Percentiles rank a stretch among this genome's conserved stretches.
phyloP scores from a whole-genome alignment of 2,329 filamentous ascomycete genomes.

The Hypoxylon sp. region DNA sequence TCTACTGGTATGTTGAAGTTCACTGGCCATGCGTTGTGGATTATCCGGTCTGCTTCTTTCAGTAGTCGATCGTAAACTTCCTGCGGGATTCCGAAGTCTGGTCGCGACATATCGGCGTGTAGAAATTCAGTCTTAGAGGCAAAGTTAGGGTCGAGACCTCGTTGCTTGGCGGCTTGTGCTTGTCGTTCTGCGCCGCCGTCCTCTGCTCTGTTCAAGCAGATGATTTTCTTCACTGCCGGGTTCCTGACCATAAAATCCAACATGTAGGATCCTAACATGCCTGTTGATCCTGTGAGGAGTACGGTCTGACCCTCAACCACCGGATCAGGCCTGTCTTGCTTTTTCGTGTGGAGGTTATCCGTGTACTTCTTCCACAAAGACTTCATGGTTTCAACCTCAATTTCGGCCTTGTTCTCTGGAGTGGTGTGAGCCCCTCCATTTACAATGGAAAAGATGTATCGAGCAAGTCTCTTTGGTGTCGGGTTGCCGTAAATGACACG shows the following conservation, averaged over 20 bases:
- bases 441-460: constrained; percentile 46
- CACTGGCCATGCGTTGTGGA: constrained; percentile 66
- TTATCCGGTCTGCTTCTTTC: constrained; percentile 53
- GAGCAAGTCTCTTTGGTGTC: constrained; percentile 47
- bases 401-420: constrained; percentile 8
- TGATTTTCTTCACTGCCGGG: constrained; percentile 51
- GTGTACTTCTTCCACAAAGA: constrained; percentile 50
- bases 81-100: constrained; percentile 57
- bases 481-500: constrained; percentile 53
- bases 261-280: constrained; percentile 58
- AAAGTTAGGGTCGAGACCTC: constrained; percentile 50
- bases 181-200: constrained; percentile 54
- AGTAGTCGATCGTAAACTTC: constrained; percentile 50
- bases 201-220: constrained; percentile 58
- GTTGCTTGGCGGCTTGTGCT: constrained; percentile 45
- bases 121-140: constrained; percentile 56
- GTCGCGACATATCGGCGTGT: constrained; percentile 57
- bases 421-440: constrained; percentile 18
- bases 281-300: constrained; percentile 59
- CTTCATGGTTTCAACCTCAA: constrained; percentile 47
- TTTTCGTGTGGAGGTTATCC: constrained; percentile 40
- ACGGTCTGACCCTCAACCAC: constrained; percentile 51
- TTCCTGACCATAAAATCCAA: constrained; percentile 50
- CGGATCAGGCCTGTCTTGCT: constrained; percentile 42
- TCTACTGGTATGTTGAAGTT: constrained; percentile 60